Conservation (phyloP, 2,329 filamentous ascomycete genomes). For the Penicillium sp. region DNA sequence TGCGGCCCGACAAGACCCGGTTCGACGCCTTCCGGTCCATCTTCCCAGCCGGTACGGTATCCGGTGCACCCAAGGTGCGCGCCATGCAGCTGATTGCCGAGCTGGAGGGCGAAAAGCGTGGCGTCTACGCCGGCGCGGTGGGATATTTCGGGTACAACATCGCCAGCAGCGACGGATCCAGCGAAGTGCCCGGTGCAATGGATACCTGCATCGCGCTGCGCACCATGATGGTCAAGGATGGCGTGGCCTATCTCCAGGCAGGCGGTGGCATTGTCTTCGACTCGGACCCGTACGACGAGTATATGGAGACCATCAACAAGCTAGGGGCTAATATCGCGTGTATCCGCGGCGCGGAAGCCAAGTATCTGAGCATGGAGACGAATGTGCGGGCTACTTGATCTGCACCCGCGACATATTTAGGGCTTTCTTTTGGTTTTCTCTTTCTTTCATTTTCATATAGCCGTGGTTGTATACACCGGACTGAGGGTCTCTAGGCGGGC, state of each 20-base stretch:
- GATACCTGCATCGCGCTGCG: conserved; percentile 79
- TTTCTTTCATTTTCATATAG: not conserved
- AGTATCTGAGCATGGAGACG: conserved; percentile 51
- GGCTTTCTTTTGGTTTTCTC: too few relatives aligned
- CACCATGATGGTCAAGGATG: conserved; percentile 93
- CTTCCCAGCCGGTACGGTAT: conserved; percentile 94
- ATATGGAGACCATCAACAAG: conserved; percentile 97
- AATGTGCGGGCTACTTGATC: conserved; percentile 15
- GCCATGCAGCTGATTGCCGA: conserved; percentile 98
- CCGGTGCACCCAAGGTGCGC: conserved; percentile 89
- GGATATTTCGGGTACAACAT: conserved; percentile 91
- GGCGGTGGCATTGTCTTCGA: conserved; percentile 91
- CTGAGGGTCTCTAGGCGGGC: too few relatives aligned
- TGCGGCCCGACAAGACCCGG: conserved; percentile 76
- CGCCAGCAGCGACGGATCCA: conserved; percentile 61
- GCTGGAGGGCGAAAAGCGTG: conserved; percentile 87
- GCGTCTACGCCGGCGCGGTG: conserved; percentile 91
- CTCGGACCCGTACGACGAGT: conserved; percentile 85
- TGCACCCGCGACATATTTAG: too few relatives aligned
- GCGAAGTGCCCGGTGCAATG: conserved; percentile 76
- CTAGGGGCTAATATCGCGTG: conserved; percentile 83
- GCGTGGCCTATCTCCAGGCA: conserved; percentile 83
- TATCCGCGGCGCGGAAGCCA: conserved; percentile 77
- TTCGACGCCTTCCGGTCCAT: conserved; percentile 96
- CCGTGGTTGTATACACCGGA: too few relatives aligned